Conservation (phyloP, 306 rosid genomes). For the Prunus davidiana region DNA sequence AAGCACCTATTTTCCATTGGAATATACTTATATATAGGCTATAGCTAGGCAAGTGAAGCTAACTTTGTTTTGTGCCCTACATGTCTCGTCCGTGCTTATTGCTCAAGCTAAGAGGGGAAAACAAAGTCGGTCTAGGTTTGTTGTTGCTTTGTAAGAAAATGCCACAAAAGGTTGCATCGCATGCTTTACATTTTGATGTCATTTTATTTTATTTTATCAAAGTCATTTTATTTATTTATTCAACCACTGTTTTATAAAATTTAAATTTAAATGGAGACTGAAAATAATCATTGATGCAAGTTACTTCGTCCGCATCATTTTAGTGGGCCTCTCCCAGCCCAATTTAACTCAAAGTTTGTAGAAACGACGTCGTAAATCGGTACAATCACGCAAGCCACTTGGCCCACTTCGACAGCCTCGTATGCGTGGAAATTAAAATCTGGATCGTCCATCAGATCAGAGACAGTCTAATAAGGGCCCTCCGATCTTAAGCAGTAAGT, state of each 20-base stretch:
- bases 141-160: too few relatives aligned
- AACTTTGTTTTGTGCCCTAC: too few relatives aligned
- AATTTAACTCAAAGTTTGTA: background rate
- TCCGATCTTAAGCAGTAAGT: background rate
- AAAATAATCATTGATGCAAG: background rate
- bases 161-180: background rate
- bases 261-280: too few relatives aligned
- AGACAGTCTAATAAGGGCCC: background rate
- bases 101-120: too few relatives aligned
- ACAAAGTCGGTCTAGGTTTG: too few relatives aligned
- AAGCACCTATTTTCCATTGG: background rate
- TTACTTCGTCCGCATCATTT: background rate
- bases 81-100: too few relatives aligned
- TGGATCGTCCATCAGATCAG: background rate
- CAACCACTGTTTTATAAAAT: too few relatives aligned
- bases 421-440: background rate
- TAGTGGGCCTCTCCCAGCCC: background rate
- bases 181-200: too few relatives aligned
- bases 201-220: too few relatives aligned
- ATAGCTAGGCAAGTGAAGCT: too few relatives aligned
- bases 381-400: background rate
- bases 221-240: too few relatives aligned
- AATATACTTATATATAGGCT: background rate
- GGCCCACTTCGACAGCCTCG: background rate
- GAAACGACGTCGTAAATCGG: background rate